These are phyloP conservation scores for Rhizophagus clarus DNA, from an alignment of 192 early-diverging fungal genomes.

Conservation along the genomic window DNA sequence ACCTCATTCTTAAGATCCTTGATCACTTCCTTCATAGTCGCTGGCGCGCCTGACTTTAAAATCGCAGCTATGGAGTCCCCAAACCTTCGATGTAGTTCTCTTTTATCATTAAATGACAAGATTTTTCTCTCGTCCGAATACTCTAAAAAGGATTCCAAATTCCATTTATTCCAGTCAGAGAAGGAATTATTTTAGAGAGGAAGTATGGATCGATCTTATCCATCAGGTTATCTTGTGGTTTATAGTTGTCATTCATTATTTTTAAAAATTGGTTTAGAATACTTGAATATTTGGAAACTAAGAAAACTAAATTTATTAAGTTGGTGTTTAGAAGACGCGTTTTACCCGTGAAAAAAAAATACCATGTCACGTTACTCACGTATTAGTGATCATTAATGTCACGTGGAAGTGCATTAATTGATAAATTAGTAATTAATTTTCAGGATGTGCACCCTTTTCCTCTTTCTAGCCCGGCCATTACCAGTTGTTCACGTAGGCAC, in stretches of 20 bases:
- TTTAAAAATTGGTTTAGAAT: slow-evolving; percentile 2
- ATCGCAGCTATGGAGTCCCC: background rate
- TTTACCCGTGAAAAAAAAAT: background rate
- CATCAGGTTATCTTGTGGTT: background rate
- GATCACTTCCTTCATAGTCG: background rate
- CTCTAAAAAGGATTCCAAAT: slow-evolving; percentile 1
- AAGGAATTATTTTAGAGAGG: background rate
- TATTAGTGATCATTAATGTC: too few relatives aligned
- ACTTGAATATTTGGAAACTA: background rate
- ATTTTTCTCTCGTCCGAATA: background rate
- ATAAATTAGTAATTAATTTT: slow-evolving; percentile 3
- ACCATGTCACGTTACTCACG: background rate
- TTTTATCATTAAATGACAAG: slow-evolving; percentile 1
- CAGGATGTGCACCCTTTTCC: background rate
- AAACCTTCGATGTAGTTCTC: slow-evolving; percentile 12
- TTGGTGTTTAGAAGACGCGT: too few relatives aligned
- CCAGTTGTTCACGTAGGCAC: background rate
- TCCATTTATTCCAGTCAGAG: slow-evolving; percentile 9
- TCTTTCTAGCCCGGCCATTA: slow-evolving; percentile 6
- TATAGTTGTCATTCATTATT: slow-evolving; percentile 12
- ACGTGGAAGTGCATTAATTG: too few relatives aligned
- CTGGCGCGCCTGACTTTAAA: background rate
- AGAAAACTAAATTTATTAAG: slow-evolving; percentile 13
- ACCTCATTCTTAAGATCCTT: background rate
- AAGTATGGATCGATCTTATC: slow-evolving; percentile 7